These are phyloP conservation scores for Colletotrichum filicis DNA, from an alignment of 2,329 filamentous ascomycete genomes.

Conservation along the genomic window DNA sequence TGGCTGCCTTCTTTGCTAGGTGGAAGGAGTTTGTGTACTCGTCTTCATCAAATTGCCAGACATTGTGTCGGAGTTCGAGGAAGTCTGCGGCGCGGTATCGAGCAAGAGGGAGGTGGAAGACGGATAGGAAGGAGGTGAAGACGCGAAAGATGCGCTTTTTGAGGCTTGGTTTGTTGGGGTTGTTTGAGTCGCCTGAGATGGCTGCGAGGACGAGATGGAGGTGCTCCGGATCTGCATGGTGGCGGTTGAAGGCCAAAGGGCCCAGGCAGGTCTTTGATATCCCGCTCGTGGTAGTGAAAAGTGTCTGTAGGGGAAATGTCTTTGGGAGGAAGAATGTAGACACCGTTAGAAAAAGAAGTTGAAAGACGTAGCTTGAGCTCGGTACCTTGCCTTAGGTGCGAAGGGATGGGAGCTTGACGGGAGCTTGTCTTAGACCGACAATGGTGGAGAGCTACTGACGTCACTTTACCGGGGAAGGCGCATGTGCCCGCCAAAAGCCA, in stretches of 20 bases:
- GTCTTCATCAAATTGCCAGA: constrained; percentile 48
- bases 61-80: constrained; percentile 41
- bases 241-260: neutral
- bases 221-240: constrained; percentile 46
- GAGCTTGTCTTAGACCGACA: neutral
- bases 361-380: neutral
- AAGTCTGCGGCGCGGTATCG: constrained; percentile 45
- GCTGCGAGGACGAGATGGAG: constrained; percentile 67
- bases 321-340: neutral
- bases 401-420: neutral
- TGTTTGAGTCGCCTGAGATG: constrained; percentile 56
- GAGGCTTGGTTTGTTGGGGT: neutral
- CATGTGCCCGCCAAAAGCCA: neutral
- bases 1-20: constrained; percentile 32
- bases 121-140: constrained; percentile 45
- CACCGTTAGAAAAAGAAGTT: neutral
- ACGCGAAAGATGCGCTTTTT: constrained; percentile 8
- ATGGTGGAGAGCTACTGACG: constrained; percentile 2
- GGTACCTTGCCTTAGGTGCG: neutral
- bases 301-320: neutral
- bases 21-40: constrained; percentile 52
- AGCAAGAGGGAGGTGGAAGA: constrained; percentile 46
- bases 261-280: neutral
- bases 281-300: neutral
- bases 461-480: neutral